These are phyloP conservation scores for Helianthus annuus DNA, from an alignment of 129 eudicot species.

Conservation along the genomic window DNA sequence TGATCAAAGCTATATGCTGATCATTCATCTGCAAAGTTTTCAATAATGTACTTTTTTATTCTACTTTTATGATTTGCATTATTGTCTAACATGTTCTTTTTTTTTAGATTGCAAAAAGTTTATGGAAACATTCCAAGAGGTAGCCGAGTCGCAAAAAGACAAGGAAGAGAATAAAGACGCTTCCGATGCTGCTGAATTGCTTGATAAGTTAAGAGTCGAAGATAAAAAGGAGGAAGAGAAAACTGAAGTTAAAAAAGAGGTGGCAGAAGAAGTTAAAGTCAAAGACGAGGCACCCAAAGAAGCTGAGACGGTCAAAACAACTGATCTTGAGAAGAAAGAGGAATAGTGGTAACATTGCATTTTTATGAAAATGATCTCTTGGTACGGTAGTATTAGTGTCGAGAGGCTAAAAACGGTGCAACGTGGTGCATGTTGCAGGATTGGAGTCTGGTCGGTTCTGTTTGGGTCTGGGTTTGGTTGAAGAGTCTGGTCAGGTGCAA, in stretches of 20 bases:
- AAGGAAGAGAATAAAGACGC: conserved; percentile 57
- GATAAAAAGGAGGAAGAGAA: conserved; percentile 39
- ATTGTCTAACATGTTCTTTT: too few species aligned
- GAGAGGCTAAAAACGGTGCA: not conserved
- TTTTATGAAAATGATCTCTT: not conserved
- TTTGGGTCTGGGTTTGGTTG: not conserved
- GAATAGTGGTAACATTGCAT: not conserved
- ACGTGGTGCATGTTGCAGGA: conserved; percentile 1
- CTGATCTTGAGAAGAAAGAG: not conserved
- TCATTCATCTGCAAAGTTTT: conserved; percentile 36
- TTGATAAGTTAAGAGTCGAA: conserved; percentile 60
- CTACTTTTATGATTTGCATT: not conserved
- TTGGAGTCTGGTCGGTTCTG: conserved; percentile 5
- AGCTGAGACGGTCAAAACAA: not conserved
- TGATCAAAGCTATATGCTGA: conserved; percentile 68
- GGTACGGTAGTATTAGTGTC: not conserved
- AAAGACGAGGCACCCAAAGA: not conserved
- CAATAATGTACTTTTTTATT: not conserved
- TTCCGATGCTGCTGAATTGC: conserved; percentile 48
- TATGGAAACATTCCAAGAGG: conserved; percentile 67
- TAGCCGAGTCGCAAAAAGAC: conserved; percentile 53
- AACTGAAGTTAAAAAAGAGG: conserved; percentile 22
- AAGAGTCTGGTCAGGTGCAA: not conserved
- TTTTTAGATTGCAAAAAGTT: conserved; percentile 60
- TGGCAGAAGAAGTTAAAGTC: not conserved